Conservation (phyloP, 2,329 filamentous ascomycete species). For the Arthroderma uncinatum region DNA sequence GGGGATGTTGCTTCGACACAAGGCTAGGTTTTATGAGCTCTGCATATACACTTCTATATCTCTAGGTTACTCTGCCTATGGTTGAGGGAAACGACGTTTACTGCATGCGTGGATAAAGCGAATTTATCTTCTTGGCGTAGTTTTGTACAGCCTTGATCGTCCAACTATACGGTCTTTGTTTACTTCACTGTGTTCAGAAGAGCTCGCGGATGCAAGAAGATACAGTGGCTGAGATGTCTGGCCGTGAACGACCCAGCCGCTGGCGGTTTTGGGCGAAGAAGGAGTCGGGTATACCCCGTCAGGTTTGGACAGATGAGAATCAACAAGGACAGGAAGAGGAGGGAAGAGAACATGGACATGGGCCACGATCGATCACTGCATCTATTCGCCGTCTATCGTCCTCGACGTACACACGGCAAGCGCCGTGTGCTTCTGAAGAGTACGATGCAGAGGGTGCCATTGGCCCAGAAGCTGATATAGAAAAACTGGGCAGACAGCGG, state of each 20-base stretch:
- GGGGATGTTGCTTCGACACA: background rate
- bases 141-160: background rate
- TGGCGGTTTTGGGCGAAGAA: background rate
- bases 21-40: background rate
- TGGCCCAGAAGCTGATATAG: slow-evolving; percentile 29
- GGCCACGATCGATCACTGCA: background rate
- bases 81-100: background rate
- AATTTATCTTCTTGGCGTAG: background rate
- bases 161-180: too few species aligned
- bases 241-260: background rate
- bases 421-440: background rate
- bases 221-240: background rate
- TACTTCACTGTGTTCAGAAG: too few species aligned
- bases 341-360: background rate
- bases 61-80: background rate
- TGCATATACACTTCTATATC: background rate
- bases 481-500: slow-evolving; percentile 51
- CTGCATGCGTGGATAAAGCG: background rate
- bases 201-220: background rate
- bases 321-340: background rate
- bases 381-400: background rate
- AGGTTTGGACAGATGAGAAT: background rate
- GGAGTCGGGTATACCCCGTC: background rate
- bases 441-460: background rate
- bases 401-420: background rate